These are phyloP conservation scores for Logfia minima DNA, from an alignment of 129 eudicot genomes.

Conservation along the genomic window DNA sequence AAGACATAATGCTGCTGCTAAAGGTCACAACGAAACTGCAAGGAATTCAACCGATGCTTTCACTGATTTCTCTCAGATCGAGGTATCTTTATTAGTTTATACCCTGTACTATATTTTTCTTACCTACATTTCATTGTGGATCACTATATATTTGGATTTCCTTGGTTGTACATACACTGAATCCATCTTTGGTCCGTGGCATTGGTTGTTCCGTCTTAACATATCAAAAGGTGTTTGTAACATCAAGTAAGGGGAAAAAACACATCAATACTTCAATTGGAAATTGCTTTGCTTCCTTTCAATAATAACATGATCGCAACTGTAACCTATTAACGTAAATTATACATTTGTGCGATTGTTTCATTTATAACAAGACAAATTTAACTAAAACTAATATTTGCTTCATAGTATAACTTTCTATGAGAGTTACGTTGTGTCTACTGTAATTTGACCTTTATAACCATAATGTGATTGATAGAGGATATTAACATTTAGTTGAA, in stretches of 20 bases:
- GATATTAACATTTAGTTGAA: constrained; percentile 2
- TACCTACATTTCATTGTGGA: constrained; percentile 1
- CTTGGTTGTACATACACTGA: background rate
- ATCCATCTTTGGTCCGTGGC: background rate
- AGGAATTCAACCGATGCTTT: constrained; percentile 61
- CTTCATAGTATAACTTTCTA: background rate
- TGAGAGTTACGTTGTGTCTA: constrained; percentile 2
- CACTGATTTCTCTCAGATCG: constrained; percentile 81
- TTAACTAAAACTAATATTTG: background rate
- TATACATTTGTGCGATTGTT: constrained; percentile 1
- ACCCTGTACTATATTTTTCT: background rate
- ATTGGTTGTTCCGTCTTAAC: background rate
- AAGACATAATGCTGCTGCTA: constrained; percentile 53
- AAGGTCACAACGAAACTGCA: constrained; percentile 48
- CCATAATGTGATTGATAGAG: constrained; percentile 6
- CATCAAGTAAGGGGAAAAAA: background rate
- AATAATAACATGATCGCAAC: background rate
- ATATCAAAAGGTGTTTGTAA: constrained; percentile 6
- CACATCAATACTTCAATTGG: background rate
- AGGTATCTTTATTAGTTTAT: constrained; percentile 49
- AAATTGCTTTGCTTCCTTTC: constrained; percentile 1
- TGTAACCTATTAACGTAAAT: background rate
- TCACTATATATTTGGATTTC: background rate
- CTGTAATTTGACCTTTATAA: background rate
- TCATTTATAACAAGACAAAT: background rate